A percentile compares a stretch with the other conserved stretches of the same genome.
Evolutionary conservation across 805 yeast species (phyloP).

Genomic region (Candida krabiensis): DNA sequence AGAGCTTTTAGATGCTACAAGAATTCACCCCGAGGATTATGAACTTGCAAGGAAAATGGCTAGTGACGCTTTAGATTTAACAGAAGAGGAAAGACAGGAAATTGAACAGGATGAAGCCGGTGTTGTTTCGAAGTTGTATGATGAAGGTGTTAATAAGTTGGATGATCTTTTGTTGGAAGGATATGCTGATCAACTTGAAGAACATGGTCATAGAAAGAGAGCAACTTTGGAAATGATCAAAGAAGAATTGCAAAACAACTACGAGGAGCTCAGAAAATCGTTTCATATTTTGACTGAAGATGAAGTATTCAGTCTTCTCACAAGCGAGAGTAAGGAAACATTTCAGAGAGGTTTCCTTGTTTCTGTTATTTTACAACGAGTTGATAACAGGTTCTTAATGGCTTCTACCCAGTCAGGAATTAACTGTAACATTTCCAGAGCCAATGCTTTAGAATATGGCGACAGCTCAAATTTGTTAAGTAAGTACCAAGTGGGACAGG

Average conservation of each 20-base stretch:
- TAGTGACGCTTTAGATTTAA: conserved; percentile 94
- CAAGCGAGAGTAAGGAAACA: conserved; percentile 78
- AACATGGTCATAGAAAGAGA: conserved; percentile 70
- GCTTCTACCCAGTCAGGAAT: conserved; percentile 60
- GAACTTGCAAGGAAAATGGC: conserved; percentile 96
- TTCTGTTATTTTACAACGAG: conserved; percentile 71
- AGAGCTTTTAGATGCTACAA: conserved; percentile 87
- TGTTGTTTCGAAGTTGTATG: conserved; percentile 69
- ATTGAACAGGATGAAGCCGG: conserved; percentile 84
- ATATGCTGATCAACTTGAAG: conserved; percentile 86
- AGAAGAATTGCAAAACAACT: conserved; percentile 84
- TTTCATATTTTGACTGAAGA: conserved; percentile 62
- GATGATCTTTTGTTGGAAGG: conserved; percentile 88
- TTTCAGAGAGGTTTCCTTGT: conserved; percentile 69
- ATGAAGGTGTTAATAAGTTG: conserved; percentile 69
- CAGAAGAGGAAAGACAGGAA: conserved; percentile 75
- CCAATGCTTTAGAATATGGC: conserved; percentile 43
- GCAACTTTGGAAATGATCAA: conserved; percentile 81
- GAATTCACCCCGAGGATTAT: conserved; percentile 98
- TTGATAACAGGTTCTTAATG: conserved; percentile 41
- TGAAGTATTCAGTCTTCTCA: conserved; percentile 84
- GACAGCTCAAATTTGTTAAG: conserved; percentile 40
- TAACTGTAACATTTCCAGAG: conserved; percentile 32
- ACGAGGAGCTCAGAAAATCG: conserved; percentile 78
- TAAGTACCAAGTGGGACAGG: conserved; percentile 64